These are phyloP conservation scores for Microsporum ferrugineum DNA, from an alignment of 2,329 filamentous ascomycete genomes.

Conservation along the genomic window DNA sequence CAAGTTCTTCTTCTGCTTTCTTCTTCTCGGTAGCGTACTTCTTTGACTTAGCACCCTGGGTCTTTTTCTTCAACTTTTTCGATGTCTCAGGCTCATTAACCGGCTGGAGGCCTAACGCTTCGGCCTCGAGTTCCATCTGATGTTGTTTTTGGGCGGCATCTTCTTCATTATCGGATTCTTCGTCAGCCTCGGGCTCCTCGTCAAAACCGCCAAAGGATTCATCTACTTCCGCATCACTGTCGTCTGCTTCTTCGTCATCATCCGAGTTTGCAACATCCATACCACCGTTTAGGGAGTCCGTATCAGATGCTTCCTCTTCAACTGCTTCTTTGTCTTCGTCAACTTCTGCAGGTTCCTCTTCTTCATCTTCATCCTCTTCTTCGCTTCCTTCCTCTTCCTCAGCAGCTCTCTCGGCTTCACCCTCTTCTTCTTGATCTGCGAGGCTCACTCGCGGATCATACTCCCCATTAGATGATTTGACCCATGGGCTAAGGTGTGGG, in stretches of 20 bases:
- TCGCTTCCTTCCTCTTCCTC: slow-evolving; percentile 45
- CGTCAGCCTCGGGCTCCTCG: slow-evolving; percentile 32
- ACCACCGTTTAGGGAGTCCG: slow-evolving; percentile 34
- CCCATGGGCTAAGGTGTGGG: slow-evolving; percentile 91
- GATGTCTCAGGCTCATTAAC: slow-evolving; percentile 35
- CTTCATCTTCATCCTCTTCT: slow-evolving; percentile 31
- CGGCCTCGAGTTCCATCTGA: slow-evolving; percentile 85
- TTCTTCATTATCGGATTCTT: slow-evolving; percentile 46
- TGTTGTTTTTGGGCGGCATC: slow-evolving; percentile 55
- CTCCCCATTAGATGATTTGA: slow-evolving; percentile 71
- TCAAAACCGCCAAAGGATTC: slow-evolving; percentile 42
- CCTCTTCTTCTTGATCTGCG: slow-evolving; percentile 78
- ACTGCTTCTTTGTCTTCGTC: slow-evolving; percentile 30
- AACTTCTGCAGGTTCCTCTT: slow-evolving; percentile 30
- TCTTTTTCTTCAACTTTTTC: slow-evolving; percentile 49
- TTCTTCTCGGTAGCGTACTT: slow-evolving; percentile 56
- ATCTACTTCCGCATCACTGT: slow-evolving; percentile 37
- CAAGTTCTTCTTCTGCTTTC: slow-evolving; percentile 72
- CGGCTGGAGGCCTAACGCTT: slow-evolving; percentile 59
- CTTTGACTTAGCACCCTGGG: slow-evolving; percentile 56
- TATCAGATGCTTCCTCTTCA: slow-evolving; percentile 37
- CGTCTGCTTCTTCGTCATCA: slow-evolving; percentile 34
- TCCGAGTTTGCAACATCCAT: slow-evolving; percentile 42
- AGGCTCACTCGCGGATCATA: slow-evolving; percentile 85
- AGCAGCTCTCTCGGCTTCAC: slow-evolving; percentile 63